A percentile compares a stretch with the other conserved stretches of the same genome.
phyloP scores from a whole-genome alignment of 208 protist genomes.

The Trypanosoma theileri region DNA sequence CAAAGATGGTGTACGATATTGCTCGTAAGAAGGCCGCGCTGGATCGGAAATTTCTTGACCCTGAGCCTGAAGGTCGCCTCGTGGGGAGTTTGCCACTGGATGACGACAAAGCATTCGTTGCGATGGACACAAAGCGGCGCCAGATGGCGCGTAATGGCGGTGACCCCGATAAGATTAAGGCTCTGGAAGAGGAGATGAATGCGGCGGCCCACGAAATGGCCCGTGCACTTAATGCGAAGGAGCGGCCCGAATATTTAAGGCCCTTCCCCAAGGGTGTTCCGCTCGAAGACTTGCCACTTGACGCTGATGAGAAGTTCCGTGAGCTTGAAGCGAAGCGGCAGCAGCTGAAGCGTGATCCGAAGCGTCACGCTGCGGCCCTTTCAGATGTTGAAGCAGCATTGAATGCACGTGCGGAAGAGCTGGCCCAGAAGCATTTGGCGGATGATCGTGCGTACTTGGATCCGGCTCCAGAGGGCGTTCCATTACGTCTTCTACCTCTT shows the following conservation, averaged over 20 bases:
- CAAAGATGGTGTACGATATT: constrained; percentile 41
- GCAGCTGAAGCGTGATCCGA: constrained; percentile 62
- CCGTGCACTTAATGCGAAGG: constrained; percentile 58
- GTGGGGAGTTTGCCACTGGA: constrained; percentile 54
- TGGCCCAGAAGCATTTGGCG: constrained; percentile 46
- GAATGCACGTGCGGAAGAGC: constrained; percentile 59
- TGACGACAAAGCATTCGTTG: constrained; percentile 53
- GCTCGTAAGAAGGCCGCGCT: constrained; percentile 42
- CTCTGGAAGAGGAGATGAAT: constrained; percentile 71
- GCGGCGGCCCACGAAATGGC: constrained; percentile 67
- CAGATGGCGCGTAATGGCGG: constrained; percentile 36
- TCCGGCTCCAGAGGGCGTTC: constrained; percentile 61
- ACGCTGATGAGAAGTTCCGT: constrained; percentile 59
- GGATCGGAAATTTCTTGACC: constrained; percentile 69
- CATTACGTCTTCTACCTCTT: constrained; percentile 51
- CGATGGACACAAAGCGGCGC: constrained; percentile 61
- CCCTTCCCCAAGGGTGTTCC: constrained; percentile 59
- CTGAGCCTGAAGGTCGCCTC: constrained; percentile 53
- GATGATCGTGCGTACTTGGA: constrained; percentile 67
- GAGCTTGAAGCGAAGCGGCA: constrained; percentile 59
- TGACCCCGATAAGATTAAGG: constrained; percentile 39
- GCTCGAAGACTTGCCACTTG: constrained; percentile 54
- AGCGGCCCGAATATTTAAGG: constrained; percentile 62
- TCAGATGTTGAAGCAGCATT: constrained; percentile 53
- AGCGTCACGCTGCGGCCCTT: constrained; percentile 54